phyloP scores from a whole-genome alignment of 2,329 filamentous ascomycete species.

The Trichophyton benhamiae region DNA sequence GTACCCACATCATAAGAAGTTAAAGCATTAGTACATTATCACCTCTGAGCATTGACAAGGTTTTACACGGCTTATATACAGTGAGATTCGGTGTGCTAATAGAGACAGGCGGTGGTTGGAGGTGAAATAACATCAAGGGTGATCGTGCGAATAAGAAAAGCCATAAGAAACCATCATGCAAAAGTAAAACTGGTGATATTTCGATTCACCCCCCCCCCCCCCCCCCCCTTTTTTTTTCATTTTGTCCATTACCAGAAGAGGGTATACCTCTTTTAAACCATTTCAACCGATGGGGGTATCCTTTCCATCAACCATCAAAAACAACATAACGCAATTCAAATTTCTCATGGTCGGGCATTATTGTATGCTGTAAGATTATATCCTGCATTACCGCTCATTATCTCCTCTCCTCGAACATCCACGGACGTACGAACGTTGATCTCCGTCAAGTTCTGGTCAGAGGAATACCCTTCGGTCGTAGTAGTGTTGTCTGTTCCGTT shows the following conservation, averaged over 20 bases:
- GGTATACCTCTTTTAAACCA: not conserved
- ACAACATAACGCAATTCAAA: not conserved
- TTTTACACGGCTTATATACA: not conserved
- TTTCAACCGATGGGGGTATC: not conserved
- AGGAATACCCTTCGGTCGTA: not conserved
- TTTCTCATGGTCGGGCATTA: not conserved
- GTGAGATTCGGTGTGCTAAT: not conserved
- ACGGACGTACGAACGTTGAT: not conserved
- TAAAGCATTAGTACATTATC: not conserved
- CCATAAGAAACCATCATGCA: not conserved
- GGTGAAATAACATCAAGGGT: not conserved
- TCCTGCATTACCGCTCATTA: not conserved
- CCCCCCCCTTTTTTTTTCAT: not conserved
- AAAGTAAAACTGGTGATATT: not conserved
- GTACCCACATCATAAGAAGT: not conserved
- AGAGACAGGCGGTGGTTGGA: not conserved
- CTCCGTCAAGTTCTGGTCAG: not conserved
- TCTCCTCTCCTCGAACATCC: constrained; percentile 2
- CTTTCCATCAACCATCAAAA: not conserved
- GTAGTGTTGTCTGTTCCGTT: not conserved
- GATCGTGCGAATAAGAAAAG: not conserved
- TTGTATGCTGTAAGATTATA: not conserved
- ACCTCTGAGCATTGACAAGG: not conserved
- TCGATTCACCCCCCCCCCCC: not conserved
- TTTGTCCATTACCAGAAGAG: not conserved